Evolutionary conservation across 2,329 filamentous ascomycete genomes (phyloP), one percentile per base, ranked within the genome.

Genomic region (Cryoendolithus antarcticus): DNA sequence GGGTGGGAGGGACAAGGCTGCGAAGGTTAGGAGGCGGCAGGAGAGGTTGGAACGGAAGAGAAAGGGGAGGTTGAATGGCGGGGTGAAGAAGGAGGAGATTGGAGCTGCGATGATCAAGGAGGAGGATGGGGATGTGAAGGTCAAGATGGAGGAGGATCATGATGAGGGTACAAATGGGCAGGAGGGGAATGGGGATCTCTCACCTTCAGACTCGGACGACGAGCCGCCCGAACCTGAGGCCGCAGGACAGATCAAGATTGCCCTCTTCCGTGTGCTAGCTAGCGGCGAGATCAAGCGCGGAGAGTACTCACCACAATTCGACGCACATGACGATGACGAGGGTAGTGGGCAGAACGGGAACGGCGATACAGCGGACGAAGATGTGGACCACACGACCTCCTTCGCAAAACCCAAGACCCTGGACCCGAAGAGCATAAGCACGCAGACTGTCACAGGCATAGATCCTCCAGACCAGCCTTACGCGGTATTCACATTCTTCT

Each of bases 371-470:
- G 70, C 69, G 9, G 83, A 88, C 51, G 82, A 77, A 32, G 86
- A 94, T 54, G 75, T 95, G 41, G 91, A 96, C 62, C 91, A 98
- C 59, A 96, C 91, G 2, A 96, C 91, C 6, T 94, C 88, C 58
- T 96, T 96, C 62, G 89, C 89, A 7, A 93, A 95, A 64, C 89
- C 88, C 9, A 96, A 95, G 70, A 82, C 86, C 1, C 71, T 95
- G 38, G 93, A 96, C 64, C 89, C 89, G 0, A 95, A 95, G 65
- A 86, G 86, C 2, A 98, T 98, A 57, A 96, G 88, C 57, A 98
- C 91, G 3, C 91, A 98, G 64, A 98, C 91, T 0, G 91, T 98
- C n/a, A 96, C 91, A 6, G 91, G 89, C 11, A 93, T 96, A 45
- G 91, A 98, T 60, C 85, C 86, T 0, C 86, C 88, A 12, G 89